phyloP scores from a whole-genome alignment of 148 eudicot genomes.

The Vaccinium darrowii region DNA sequence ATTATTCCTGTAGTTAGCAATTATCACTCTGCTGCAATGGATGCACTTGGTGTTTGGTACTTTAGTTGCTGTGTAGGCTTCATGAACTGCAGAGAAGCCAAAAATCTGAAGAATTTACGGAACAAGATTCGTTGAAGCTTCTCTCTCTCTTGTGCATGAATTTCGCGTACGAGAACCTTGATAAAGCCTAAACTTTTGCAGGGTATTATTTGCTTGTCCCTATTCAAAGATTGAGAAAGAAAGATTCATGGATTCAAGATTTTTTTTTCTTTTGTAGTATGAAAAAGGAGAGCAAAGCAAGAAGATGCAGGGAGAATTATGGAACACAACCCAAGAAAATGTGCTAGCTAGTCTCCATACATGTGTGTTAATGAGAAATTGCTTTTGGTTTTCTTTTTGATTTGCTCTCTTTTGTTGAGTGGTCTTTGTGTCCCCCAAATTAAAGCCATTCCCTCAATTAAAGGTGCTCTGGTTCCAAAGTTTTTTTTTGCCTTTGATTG shows the following conservation, averaged over 20 bases:
- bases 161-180: background rate
- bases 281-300: background rate
- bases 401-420: conserved; percentile 21
- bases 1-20: background rate
- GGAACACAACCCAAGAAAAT: conserved; percentile 21
- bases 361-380: conserved; percentile 13
- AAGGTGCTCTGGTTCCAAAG: conserved; percentile 25
- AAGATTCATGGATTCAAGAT: conserved; percentile 9
- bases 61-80: background rate
- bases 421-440: conserved; percentile 34
- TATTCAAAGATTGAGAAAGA: background rate
- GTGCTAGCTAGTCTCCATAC: conserved; percentile 17
- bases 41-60: background rate
- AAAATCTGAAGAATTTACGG: background rate
- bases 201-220: conserved; percentile 15
- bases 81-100: background rate
- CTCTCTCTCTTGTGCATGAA: conserved; percentile 5
- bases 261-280: conserved; percentile 9
- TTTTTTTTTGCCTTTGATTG: background rate
- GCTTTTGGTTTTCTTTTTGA: conserved; percentile 23
- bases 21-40: background rate
- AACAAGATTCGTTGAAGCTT: conserved; percentile 5
- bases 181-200: conserved; percentile 8
- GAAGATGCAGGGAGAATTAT: background rate
- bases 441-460: conserved; percentile 31